Evolutionary conservation across 2,329 filamentous ascomycete species (phyloP).

Genomic region (Aspergillus pseudonomiae): DNA sequence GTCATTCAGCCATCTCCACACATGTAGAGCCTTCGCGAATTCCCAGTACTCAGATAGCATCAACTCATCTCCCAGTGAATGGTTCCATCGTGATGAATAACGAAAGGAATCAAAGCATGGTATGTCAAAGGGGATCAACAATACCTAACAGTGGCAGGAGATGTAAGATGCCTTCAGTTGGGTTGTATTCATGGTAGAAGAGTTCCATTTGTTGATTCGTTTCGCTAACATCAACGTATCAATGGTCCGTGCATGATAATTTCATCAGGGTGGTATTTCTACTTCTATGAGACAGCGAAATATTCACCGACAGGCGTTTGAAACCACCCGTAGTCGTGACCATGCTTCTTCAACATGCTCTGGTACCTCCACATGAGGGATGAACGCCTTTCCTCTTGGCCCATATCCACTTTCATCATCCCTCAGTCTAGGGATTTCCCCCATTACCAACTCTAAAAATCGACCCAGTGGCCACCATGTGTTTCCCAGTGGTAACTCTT

Average conservation of each 20-base stretch:
- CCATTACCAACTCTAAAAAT: slow-evolving; percentile 47
- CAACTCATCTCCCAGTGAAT: too few species aligned
- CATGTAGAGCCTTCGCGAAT: too few species aligned
- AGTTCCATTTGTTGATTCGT: neutral
- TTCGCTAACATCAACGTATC: neutral
- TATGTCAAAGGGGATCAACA: too few species aligned
- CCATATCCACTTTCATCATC: slow-evolving; percentile 50
- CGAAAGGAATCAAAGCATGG: too few species aligned
- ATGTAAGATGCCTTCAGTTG: too few species aligned
- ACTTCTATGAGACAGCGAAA: neutral
- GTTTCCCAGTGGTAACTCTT: slow-evolving; percentile 9
- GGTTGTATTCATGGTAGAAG: neutral
- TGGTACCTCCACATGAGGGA: slow-evolving; percentile 49
- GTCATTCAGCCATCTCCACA: too few species aligned
- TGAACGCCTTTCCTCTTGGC: slow-evolving; percentile 48
- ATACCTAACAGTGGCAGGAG: too few species aligned
- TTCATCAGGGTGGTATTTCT: neutral
- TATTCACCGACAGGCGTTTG: neutral
- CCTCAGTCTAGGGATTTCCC: slow-evolving; percentile 48
- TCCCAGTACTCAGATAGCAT: too few species aligned
- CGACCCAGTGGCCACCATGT: slow-evolving; percentile 42
- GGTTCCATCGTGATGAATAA: too few species aligned
- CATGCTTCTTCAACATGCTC: slow-evolving; percentile 38
- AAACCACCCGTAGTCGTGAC: neutral
- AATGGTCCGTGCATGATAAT: neutral